Evolutionary conservation across 2,329 filamentous ascomycete genomes (phyloP), one percentile per base, ranked within the genome.

Genomic region (Remersonia thermophila): DNA sequence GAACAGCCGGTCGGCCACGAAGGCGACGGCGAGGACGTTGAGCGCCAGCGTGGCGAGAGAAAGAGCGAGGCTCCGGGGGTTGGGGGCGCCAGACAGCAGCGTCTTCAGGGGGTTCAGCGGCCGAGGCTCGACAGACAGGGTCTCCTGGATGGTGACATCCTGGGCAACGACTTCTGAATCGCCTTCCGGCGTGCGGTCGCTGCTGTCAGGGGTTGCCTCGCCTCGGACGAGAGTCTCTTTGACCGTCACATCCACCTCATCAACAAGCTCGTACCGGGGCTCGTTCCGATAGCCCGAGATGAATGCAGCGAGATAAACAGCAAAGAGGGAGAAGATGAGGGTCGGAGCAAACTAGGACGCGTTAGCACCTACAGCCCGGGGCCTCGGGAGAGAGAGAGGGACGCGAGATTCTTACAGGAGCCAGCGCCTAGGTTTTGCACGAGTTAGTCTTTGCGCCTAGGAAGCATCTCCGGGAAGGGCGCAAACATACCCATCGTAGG

Each of bases 1-100:
- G 52, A 83, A 86, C 11, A 93, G 67, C 27, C 87, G 72, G 55
- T 98, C 91, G 17, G 79, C 67, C 0, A 79, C 73, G 57, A 89
- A 73, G 7, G 72, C 63, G 5, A 85, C 67, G 28, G 91, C 62
- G 3, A 69, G 59, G 13, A 76, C 52, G 55, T 96, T 96, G 54
- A 91, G 69, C 18, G 77, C 58, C 35, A 86, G 73, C 0, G 82
- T 83, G 17, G 77, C 47, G 32, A 73, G 58, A 14, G 83, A 89
- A 48, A 77, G 68, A 15, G 77, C 49, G 10, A 72, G 62, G 35
- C 77, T 84, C n/a, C 66, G 69, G 6, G 80, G 72, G 48, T 77
- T 85, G 2, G 91, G 89, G 0, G 80, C 61, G 3, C 91, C 91
- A 3, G 74, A 74, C 16, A 93, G 59, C 6, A 96, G 62, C 3